Evolutionary conservation across 768 basidiomycete species (phyloP).

Genomic region (Leccinum imitatum): DNA sequence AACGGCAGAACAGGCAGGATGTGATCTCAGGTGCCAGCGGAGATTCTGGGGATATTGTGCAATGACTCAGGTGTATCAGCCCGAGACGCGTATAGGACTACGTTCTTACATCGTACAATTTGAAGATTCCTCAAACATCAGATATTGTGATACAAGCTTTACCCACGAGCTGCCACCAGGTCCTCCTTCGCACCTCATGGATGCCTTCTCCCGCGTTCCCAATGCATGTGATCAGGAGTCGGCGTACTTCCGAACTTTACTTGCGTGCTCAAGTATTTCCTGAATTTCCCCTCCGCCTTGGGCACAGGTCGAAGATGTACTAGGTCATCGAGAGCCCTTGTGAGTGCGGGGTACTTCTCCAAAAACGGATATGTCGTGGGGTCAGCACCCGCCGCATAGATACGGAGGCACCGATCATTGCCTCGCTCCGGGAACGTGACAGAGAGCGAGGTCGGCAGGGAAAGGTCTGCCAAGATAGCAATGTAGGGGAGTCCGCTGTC

Average conservation of each 20-base stretch:
- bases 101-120: no score
- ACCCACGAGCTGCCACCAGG: background rate
- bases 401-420: conserved; percentile 7
- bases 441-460: background rate
- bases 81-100: no score
- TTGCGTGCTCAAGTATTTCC: background rate
- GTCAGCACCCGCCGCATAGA: conserved; percentile 4
- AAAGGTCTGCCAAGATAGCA: conserved; percentile 13
- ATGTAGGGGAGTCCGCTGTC: conserved; percentile 4
- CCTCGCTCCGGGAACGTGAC: conserved; percentile 1
- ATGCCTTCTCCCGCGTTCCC: conserved; percentile 7
- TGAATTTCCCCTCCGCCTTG: background rate
- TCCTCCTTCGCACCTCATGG: background rate
- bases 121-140: no score
- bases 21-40: no score
- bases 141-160: no score
- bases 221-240: background rate
- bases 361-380: conserved; percentile 9
- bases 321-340: background rate
- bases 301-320: background rate
- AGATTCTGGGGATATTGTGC: no score
- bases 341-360: background rate
- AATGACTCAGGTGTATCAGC: no score
- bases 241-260: conserved; percentile 3
- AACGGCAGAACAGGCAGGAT: no score